Percentiles rank a stretch among this genome's conserved stretches.
phyloP scores from a whole-genome alignment of 257 asterid species.

The Linaria vulgaris region DNA sequence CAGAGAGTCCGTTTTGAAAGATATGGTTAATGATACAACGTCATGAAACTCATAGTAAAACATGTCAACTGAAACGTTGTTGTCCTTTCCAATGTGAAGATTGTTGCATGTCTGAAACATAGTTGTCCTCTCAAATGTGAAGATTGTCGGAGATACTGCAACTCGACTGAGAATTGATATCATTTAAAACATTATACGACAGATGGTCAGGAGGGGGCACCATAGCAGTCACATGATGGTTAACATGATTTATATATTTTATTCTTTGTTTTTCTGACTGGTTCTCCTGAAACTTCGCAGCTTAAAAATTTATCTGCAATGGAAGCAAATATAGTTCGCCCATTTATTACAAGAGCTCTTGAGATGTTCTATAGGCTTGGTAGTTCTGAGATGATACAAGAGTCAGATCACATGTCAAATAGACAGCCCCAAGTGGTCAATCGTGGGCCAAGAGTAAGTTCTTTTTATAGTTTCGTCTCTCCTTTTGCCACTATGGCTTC shows the following conservation, averaged over 20 bases:
- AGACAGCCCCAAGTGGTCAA: constrained; percentile 70
- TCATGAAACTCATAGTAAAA: neutral
- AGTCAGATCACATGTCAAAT: constrained; percentile 47
- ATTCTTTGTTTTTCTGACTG: constrained; percentile 13
- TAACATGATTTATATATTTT: constrained; percentile 8
- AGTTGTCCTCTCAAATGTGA: no score
- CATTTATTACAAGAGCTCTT: constrained; percentile 82
- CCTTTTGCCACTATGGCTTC: neutral
- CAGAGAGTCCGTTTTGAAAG: neutral
- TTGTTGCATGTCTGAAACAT: neutral
- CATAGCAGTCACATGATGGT: neutral
- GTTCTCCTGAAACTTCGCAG: constrained; percentile 46
- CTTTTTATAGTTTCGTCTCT: constrained; percentile 12
- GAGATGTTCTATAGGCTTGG: constrained; percentile 69
- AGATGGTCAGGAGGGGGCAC: neutral
- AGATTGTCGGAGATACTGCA: neutral
- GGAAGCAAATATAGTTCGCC: constrained; percentile 95
- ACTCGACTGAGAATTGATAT: neutral
- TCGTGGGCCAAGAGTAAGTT: constrained; percentile 81
- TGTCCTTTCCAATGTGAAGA: neutral
- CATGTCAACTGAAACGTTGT: neutral
- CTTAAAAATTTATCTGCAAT: constrained; percentile 87
- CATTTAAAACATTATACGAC: neutral
- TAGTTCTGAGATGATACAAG: constrained; percentile 77
- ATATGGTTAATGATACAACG: constrained; percentile 7